Evolutionary conservation across 345 rosid species (phyloP), one percentile per base, ranked within the genome.

Genomic region (Sonneratia caseolaris): DNA sequence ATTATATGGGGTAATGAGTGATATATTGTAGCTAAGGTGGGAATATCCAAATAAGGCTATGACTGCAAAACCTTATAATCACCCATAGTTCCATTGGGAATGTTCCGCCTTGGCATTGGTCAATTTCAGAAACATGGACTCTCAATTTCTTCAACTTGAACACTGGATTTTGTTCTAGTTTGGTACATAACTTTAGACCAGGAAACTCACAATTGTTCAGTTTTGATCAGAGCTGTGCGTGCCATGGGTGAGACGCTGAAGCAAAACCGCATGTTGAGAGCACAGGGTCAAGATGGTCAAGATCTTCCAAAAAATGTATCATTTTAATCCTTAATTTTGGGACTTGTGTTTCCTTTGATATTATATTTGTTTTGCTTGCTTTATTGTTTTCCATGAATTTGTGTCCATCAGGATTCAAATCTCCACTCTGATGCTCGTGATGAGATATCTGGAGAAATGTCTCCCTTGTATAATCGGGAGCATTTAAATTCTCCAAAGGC

Each of bases 171-270:
- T 37, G 15, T 8, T 67, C 5, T 68, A 18, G 12, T 68, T 68
- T 42, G 51, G 37, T 62, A 37, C 38, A 68, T 68, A 15, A 21
- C 43, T 37, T 13, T 67, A 62, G 8, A n/a, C 64, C 35, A 9
- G 6, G 64, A 67, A 38, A 68, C 56, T 68, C 35, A 43, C 35
- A 32, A 14, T 45, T 11, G 36, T 68, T 45, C 55, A 12, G 14
- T 21, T 68, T 42, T 32, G 10, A 42, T 68, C 91, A 96, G 99
- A 96, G 98, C 98, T 79, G 98, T 96, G 53, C 85, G 97, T 68
- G 96, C 91, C 47, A 96, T 96, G 98, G 92, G 85, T 78, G 98
- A 96, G 88, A 82, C 89, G 3, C 71, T 92, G 85, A 96, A 96
- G 94, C 98, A 92, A 85, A 91, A 92, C 79, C 94, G 93, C 66